phyloP scores from a whole-genome alignment of 1,139 yeast species.

The Suhomyces bolitotheri region DNA sequence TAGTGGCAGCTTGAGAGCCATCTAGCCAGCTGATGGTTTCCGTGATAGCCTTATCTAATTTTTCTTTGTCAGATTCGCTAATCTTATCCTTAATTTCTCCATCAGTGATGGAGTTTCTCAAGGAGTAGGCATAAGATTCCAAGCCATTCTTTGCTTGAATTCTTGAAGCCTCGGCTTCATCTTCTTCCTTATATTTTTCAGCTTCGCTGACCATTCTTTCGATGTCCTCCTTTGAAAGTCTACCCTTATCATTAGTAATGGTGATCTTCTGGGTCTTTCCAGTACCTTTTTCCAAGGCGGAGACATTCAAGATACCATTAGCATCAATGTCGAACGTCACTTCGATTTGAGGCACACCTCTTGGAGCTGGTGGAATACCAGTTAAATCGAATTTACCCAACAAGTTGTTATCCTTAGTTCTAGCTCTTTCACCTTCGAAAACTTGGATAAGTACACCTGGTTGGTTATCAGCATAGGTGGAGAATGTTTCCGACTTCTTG shows the following conservation, averaged over 20 bases:
- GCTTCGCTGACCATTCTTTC: constrained; percentile 44
- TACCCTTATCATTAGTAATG: constrained; percentile 51
- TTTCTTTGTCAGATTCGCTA: constrained; percentile 43
- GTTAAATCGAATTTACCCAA: constrained; percentile 50
- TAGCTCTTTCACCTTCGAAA: constrained; percentile 50
- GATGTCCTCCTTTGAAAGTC: constrained; percentile 30
- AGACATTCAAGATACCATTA: constrained; percentile 49
- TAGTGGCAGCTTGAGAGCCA: constrained; percentile 50
- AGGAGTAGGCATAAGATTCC: constrained; percentile 84
- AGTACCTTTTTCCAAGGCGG: constrained; percentile 48
- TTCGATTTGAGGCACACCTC: constrained; percentile 52
- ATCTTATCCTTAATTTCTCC: constrained; percentile 55
- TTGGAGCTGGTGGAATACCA: constrained; percentile 51
- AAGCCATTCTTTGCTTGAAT: constrained; percentile 75
- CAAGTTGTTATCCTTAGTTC: constrained; percentile 45
- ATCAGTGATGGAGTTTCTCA: constrained; percentile 60
- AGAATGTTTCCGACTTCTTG: constrained; percentile 47
- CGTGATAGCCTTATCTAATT: constrained; percentile 41
- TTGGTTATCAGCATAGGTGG: constrained; percentile 51
- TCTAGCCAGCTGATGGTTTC: constrained; percentile 54
- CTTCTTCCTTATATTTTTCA: constrained; percentile 81
- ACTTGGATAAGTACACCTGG: constrained; percentile 50
- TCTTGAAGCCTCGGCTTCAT: constrained; percentile 79
- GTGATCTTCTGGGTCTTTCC: constrained; percentile 76
- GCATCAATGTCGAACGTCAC: constrained; percentile 50